A percentile compares a stretch with the other conserved stretches of the same genome.
These are phyloP conservation scores for Ministeria vibrans DNA, from an alignment of 78 protist genomes.

Conservation along the genomic window DNA sequence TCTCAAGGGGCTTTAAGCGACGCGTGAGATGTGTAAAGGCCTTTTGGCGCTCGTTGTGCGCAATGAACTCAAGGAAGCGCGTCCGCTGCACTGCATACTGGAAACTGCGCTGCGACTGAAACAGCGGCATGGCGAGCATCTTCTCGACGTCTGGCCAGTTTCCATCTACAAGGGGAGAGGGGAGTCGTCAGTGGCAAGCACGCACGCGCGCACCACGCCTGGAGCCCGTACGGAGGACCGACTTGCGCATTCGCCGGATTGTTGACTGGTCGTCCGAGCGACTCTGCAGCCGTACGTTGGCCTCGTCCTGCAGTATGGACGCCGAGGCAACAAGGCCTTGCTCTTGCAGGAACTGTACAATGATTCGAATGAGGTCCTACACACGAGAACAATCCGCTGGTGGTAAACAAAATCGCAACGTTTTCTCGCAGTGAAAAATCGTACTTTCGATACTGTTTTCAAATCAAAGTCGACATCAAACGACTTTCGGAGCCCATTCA, in stretches of 20 bases:
- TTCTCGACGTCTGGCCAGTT: conserved; percentile 77
- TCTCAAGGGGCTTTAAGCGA: conserved; percentile 72
- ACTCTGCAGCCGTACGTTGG: conserved; percentile 45
- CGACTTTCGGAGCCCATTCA: no score
- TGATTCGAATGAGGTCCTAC: conserved; percentile 57
- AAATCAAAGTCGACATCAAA: no score
- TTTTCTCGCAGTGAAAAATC: not conserved
- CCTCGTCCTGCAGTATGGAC: conserved; percentile 66
- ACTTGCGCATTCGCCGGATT: conserved; percentile 41
- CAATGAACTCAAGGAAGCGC: conserved; percentile 73
- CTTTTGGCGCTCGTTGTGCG: conserved; percentile 52
- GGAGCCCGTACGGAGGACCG: conserved; percentile 14
- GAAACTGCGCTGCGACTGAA: conserved; percentile 35
- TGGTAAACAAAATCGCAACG: not conserved
- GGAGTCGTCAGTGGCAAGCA: not conserved
- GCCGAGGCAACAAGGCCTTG: conserved; percentile 61
- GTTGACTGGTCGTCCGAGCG: conserved; percentile 7
- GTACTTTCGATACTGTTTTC: no score
- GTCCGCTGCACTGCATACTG: conserved; percentile 64
- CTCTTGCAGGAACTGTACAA: conserved; percentile 58
- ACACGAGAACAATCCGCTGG: not conserved
- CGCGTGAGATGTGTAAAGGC: conserved; percentile 50
- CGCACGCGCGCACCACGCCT: not conserved
- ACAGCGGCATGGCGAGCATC: conserved; percentile 18
- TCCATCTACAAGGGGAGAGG: not conserved